These are phyloP conservation scores for Xylariomycetidae sp. DNA, from an alignment of 2,329 filamentous ascomycete species.

Conservation along the genomic window DNA sequence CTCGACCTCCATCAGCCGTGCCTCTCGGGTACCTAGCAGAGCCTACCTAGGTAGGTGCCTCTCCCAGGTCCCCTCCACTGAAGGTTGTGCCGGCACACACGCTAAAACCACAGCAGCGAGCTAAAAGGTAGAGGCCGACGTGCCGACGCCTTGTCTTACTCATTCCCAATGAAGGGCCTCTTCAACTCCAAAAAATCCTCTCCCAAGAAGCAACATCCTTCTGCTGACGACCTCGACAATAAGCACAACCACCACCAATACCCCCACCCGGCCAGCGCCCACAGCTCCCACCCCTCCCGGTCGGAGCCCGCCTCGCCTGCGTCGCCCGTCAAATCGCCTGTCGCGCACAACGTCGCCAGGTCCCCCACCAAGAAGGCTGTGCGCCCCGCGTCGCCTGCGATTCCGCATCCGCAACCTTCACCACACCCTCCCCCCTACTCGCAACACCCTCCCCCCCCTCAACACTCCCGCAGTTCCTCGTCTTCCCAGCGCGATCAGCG, in stretches of 20 bases:
- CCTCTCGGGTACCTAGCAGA: too few relatives aligned
- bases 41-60: too few relatives aligned
- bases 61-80: too few relatives aligned
- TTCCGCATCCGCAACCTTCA: too few relatives aligned
- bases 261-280: constrained; percentile 7
- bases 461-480: too few relatives aligned
- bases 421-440: too few relatives aligned
- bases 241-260: constrained; percentile 20
- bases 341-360: constrained; percentile 7
- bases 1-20: constrained; percentile 7
- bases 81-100: too few relatives aligned
- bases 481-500: constrained; percentile 10
- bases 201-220: constrained; percentile 27
- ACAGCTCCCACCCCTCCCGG: constrained; percentile 14
- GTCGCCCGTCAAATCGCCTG: constrained; percentile 21
- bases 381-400: constrained; percentile 24
- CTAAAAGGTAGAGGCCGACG: too few relatives aligned
- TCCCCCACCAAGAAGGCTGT: constrained; percentile 21
- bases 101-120: too few relatives aligned
- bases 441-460: too few relatives aligned
- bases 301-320: constrained; percentile 21
- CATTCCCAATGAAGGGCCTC: constrained; percentile 29
- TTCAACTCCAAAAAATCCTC: constrained; percentile 29
- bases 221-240: constrained; percentile 25
- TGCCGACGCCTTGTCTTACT: too few relatives aligned